Evolutionary conservation across 805 yeast species (phyloP).

Genomic region (Ascoidea asiatica): DNA sequence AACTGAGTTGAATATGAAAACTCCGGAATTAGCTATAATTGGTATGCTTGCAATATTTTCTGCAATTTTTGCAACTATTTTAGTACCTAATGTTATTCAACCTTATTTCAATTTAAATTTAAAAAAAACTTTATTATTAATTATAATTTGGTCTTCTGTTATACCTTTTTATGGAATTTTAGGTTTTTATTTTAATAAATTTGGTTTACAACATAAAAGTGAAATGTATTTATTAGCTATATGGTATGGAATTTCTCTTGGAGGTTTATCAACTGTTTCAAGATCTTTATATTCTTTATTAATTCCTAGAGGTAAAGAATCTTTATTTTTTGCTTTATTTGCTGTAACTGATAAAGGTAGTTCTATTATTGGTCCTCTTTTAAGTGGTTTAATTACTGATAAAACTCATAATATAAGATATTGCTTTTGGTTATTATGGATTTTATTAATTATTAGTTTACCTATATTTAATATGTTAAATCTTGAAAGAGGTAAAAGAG

Average conservation of each 20-base stretch:
- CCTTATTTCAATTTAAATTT: conserved; percentile 27
- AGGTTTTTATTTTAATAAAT: conserved; percentile 39
- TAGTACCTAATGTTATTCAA: conserved; percentile 32
- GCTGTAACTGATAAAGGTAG: conserved; percentile 75
- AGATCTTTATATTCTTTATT: conserved; percentile 55
- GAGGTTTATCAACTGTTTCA: conserved; percentile 59
- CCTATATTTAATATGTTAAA: conserved; percentile 44
- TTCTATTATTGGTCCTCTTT: conserved; percentile 57
- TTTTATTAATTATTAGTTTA: conserved; percentile 37
- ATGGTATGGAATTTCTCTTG: conserved; percentile 67
- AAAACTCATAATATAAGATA: conserved; percentile 61
- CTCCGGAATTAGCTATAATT: conserved; percentile 48
- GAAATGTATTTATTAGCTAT: conserved; percentile 60
- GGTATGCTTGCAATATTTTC: conserved; percentile 54
- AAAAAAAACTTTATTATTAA: conserved; percentile 32
- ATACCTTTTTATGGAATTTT: conserved; percentile 63
- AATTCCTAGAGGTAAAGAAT: conserved; percentile 65
- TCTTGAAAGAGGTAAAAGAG: conserved; percentile 46
- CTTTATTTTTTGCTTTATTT: conserved; percentile 62
- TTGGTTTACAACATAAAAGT: conserved; percentile 49
- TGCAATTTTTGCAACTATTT: conserved; percentile 55
- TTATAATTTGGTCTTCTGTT: conserved; percentile 46
- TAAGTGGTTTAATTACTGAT: conserved; percentile 64
- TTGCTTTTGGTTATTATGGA: conserved; percentile 51
- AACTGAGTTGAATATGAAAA: conserved; percentile 54